Evolutionary conservation across 495 filamentous ascomycete genomes (phyloP).

Genomic region (Neurospora tetrasperma): DNA sequence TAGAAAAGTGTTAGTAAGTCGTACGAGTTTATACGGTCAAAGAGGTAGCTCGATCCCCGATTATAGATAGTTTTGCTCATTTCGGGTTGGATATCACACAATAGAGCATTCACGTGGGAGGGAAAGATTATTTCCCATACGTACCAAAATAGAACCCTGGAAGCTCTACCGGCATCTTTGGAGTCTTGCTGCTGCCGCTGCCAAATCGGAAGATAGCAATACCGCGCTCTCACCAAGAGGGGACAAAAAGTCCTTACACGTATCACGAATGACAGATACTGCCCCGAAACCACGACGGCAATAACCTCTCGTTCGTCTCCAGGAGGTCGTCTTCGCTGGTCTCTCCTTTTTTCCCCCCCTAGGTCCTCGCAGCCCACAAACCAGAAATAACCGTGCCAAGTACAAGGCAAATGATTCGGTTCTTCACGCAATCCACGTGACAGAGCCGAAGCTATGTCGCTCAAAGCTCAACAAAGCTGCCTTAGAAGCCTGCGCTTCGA

Average conservation of each 20-base stretch:
- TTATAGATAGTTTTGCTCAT: not conserved
- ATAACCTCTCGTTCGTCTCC: not conserved
- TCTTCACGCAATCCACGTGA: not conserved
- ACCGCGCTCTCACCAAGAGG: not conserved
- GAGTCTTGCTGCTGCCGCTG: not conserved
- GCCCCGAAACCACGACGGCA: not conserved
- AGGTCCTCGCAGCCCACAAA: not conserved
- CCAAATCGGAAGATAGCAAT: not conserved
- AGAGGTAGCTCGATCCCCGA: not conserved
- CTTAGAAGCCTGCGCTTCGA: not conserved
- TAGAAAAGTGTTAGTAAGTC: constrained; percentile 4
- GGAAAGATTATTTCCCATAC: not conserved
- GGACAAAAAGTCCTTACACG: not conserved
- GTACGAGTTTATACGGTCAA: not conserved
- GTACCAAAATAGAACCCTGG: constrained; percentile 1
- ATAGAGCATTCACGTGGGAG: not conserved
- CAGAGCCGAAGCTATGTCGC: not conserved
- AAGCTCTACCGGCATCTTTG: not conserved
- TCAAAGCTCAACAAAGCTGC: not conserved
- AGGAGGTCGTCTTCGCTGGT: not conserved
- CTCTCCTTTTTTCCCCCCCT: not conserved
- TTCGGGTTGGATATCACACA: not conserved
- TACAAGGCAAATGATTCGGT: not conserved
- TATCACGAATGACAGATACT: not conserved
- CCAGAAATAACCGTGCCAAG: not conserved